Evolutionary conservation across 108 stramenopile species (phyloP).

Genomic region (Parmales sp.): DNA sequence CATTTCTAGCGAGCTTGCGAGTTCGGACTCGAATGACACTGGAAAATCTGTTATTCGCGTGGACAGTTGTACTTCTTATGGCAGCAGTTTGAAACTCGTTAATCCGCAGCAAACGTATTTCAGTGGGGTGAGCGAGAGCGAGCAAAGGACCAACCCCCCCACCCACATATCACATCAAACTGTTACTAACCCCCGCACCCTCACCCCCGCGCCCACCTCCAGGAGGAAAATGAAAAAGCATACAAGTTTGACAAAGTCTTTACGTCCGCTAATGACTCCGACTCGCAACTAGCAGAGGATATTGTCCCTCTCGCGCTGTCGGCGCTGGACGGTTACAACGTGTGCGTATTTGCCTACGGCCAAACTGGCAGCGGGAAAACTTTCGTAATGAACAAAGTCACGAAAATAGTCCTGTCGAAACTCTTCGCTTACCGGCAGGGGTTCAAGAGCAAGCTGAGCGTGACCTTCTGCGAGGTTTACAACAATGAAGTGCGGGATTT

Average conservation of each 20-base stretch:
- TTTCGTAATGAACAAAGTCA: conserved; percentile 44
- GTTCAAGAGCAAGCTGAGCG: conserved; percentile 28
- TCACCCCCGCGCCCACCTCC: neutral
- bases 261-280: conserved; percentile 17
- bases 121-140: neutral
- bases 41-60: neutral
- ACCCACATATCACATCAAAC: neutral
- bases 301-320: conserved; percentile 29
- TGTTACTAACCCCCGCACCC: neutral
- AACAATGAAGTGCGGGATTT: conserved; percentile 55
- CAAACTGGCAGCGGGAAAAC: conserved; percentile 52
- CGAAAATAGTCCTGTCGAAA: conserved; percentile 13
- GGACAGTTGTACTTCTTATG: neutral
- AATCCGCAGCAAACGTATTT: neutral
- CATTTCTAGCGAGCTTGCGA: conserved; percentile 18
- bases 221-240: too few relatives aligned
- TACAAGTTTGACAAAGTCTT: conserved; percentile 33
- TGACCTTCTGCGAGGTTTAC: conserved; percentile 50
- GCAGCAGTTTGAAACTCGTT: neutral
- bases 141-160: neutral
- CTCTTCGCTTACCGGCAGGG: conserved; percentile 14
- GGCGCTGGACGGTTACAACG: conserved; percentile 50
- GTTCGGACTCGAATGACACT: neutral
- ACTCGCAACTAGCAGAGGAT: conserved; percentile 29
- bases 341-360: conserved; percentile 53